Base-by-base conservation (phyloP, 805 yeast species). In the Lipomyces yamadae region DNA sequence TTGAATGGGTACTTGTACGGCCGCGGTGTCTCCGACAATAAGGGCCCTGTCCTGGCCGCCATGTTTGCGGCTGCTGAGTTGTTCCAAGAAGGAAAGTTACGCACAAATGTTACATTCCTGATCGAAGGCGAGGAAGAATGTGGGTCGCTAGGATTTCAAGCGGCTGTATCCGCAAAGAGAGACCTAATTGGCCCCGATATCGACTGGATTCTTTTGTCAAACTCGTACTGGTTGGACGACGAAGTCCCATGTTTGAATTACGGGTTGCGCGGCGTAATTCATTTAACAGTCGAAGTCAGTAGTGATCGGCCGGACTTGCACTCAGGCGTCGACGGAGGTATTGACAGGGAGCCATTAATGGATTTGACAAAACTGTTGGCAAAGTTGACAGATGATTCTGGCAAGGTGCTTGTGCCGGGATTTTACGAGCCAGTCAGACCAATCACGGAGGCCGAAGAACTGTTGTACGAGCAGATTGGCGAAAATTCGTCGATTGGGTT, bases 281-380 rank as follows among this genome's bases (percentile, higher is more conserved):
- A 92, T 77, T 89, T 91, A 1, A 81, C 87, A n/a, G 84, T 95
- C 2, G 86, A 85, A 45, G 82, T 95, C 10, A 80, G 81, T 65
- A 86, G 92, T 61, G 93, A 88, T 70, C 83, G 83, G 66, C 96
- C 96, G 0, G 98, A 95, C 76, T 81, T 96, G 66, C 99, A 95
- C 76, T 91, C 98, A 0, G 99, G 99, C 69, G 95, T 95, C 8
- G 96, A 92, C 78, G 99, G 99, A 61, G 98, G 98, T 66, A 88
- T 89, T 7, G 85, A 86, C 68, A 83, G 89, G 65, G 99, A 94
- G 73, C 98, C 99, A 1, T 88, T 96, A 0, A 85, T 91, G 79
- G 98, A 94, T 75, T 78, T 94, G 77, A 83, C 93, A 53, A 89
- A 88, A 62, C 74, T 94, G 18, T 78, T 93, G 30, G 84, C 94